phyloP scores from a whole-genome alignment of 140 eudicot species.

The Stevia rebaudiana region DNA sequence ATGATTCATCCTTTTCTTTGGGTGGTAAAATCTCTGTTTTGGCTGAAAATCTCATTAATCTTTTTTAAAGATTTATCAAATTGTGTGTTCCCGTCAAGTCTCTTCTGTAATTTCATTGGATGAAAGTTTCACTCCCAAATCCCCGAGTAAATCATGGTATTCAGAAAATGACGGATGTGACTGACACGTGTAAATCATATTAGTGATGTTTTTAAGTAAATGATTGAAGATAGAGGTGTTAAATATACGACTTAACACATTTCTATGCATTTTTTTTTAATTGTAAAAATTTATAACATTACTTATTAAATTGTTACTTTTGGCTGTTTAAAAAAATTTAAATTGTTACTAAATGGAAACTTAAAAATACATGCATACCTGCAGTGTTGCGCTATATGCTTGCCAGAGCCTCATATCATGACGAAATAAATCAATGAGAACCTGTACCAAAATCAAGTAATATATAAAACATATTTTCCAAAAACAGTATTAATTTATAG shows the following conservation, averaged over 20 bases:
- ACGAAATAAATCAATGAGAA: constrained; percentile 81
- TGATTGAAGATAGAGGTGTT: background rate
- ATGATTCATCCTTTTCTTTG: constrained; percentile 15
- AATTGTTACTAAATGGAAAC: background rate
- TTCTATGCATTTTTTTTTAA: background rate
- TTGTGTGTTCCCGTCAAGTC: constrained; percentile 32
- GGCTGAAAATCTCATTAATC: constrained; percentile 9
- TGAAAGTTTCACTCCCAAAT: constrained; percentile 66
- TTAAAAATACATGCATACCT: constrained; percentile 43
- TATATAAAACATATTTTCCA: constrained; percentile 2
- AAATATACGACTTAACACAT: background rate
- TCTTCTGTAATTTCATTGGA: constrained; percentile 45
- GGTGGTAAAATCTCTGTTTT: constrained; percentile 5
- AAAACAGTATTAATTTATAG: background rate
- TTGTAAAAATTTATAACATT: too few species aligned
- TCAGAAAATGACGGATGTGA: constrained; percentile 65
- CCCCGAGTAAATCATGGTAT: constrained; percentile 82
- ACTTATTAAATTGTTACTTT: background rate
- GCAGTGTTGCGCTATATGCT: constrained; percentile 71
- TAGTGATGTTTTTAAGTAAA: constrained; percentile 2
- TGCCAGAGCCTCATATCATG: constrained; percentile 85
- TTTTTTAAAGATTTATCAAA: background rate
- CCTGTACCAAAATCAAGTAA: constrained; percentile 37
- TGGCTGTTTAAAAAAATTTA: too few species aligned
- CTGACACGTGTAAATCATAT: constrained; percentile 34